Evolutionary conservation across 2,329 filamentous ascomycete genomes (phyloP).

Genomic region (Neofusicoccum laricinum): DNA sequence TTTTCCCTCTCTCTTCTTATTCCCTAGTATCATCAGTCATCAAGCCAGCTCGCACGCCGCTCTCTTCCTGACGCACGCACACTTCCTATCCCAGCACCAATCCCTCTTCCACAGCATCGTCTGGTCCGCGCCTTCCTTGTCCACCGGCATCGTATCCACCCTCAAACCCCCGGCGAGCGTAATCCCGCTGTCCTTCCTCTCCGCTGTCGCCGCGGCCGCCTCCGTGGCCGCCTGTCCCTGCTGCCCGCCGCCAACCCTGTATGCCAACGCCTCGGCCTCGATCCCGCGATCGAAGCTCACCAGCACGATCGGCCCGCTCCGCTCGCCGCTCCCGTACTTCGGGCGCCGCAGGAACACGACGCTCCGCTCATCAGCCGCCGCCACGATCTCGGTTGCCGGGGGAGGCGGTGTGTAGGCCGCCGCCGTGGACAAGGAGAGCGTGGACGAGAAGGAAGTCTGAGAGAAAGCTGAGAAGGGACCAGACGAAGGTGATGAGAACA

Average conservation of each 20-base stretch:
- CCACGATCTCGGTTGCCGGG: conserved; percentile 24
- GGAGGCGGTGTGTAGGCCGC: not conserved
- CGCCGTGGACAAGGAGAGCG: not conserved
- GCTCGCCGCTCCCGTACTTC: conserved; percentile 23
- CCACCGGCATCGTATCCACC: not conserved
- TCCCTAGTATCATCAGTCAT: not conserved
- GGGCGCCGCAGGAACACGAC: conserved; percentile 34
- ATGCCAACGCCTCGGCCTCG: not conserved
- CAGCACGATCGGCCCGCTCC: conserved; percentile 30
- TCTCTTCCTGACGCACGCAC: not conserved
- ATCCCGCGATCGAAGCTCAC: conserved; percentile 27
- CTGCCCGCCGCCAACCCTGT: conserved; percentile 24
- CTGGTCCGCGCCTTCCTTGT: not conserved
- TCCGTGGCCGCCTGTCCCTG: conserved; percentile 28
- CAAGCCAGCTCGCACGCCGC: not conserved
- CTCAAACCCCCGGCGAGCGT: not conserved
- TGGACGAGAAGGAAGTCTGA: not conserved
- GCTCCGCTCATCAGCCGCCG: conserved; percentile 30
- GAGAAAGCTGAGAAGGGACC: not conserved
- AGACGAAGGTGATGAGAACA: not conserved
- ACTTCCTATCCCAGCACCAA: not conserved
- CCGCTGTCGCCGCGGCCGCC: conserved; percentile 22
- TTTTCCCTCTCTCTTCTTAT: not conserved
- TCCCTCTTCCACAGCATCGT: conserved; percentile 1
- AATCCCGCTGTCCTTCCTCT: conserved; percentile 9